Conservation (phyloP, 805 yeast species). For the Sugiyamaella qingdaonensis region DNA sequence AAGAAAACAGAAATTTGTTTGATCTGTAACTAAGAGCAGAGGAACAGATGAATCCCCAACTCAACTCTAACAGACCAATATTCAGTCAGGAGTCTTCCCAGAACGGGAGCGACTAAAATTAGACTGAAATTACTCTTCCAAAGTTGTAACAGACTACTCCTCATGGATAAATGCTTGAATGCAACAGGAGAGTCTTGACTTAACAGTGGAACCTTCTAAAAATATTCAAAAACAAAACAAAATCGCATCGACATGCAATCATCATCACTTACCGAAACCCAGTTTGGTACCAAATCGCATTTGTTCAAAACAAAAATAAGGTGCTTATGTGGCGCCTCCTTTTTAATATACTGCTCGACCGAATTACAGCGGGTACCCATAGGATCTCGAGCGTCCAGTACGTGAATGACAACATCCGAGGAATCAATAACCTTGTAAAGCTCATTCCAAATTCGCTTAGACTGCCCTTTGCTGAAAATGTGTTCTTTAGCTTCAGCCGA, state of each 20-base stretch:
- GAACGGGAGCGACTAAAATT: slow-evolving; percentile 43
- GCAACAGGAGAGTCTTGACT: slow-evolving; percentile 36
- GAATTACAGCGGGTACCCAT: slow-evolving; percentile 91
- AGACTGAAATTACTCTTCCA: slow-evolving; percentile 76
- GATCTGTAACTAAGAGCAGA: slow-evolving; percentile 85
- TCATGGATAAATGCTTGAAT: slow-evolving; percentile 37
- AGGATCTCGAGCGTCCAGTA: slow-evolving; percentile 96
- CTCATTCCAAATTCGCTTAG: slow-evolving; percentile 98
- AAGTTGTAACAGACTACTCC: slow-evolving; percentile 91
- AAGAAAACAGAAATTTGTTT: slow-evolving; percentile 46
- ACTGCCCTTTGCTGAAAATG: slow-evolving; percentile 94
- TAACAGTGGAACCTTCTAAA: slow-evolving; percentile 61
- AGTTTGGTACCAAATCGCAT: slow-evolving; percentile 97
- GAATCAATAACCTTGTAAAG: slow-evolving; percentile 95
- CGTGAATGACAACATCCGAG: slow-evolving; percentile 95
- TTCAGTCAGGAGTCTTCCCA: slow-evolving; percentile 40
- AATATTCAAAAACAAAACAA: slow-evolving; percentile 16
- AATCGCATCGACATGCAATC: slow-evolving; percentile 9
- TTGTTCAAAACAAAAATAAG: slow-evolving; percentile 90
- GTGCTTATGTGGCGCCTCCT: slow-evolving; percentile 96
- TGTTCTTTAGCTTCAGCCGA: slow-evolving; percentile 91
- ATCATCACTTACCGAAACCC: slow-evolving; percentile 91
- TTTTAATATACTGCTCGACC: slow-evolving; percentile 87
- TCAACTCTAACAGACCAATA: slow-evolving; percentile 83
- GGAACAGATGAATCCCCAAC: slow-evolving; percentile 36